Conservation (phyloP, 768 basidiomycete species). For the Chalciporus chontae region DNA sequence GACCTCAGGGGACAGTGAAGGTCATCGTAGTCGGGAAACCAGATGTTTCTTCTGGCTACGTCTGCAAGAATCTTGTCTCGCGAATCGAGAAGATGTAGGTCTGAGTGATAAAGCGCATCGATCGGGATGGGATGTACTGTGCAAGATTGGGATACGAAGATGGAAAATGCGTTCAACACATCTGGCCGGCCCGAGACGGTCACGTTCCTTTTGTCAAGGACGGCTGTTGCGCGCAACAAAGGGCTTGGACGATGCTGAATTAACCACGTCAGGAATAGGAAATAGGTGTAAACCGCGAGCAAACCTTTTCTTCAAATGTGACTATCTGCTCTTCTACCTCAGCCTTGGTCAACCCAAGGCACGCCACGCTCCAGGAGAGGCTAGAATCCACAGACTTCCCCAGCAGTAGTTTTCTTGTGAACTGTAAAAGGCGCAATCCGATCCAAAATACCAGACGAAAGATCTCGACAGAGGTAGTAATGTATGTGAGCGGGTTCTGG, state of each 20-base stretch:
- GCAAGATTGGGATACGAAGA: conserved; percentile 33
- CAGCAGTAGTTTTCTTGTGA: conserved; percentile 23
- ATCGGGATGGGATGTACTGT: conserved; percentile 43
- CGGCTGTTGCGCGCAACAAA: conserved; percentile 46
- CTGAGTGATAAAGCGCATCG: conserved; percentile 53
- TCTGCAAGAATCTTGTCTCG: conserved; percentile 45
- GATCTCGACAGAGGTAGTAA: conserved; percentile 42
- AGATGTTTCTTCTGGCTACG: conserved; percentile 39
- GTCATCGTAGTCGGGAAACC: conserved; percentile 47
- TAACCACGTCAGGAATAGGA: neutral
- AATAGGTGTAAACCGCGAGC: neutral
- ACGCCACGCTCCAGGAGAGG: conserved; percentile 46
- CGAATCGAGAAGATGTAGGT: conserved; percentile 20
- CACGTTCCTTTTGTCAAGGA: conserved; percentile 44
- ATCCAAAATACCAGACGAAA: conserved; percentile 54
- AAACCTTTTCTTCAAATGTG: conserved; percentile 22
- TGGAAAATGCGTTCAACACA: conserved; percentile 41
- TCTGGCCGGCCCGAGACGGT: conserved; percentile 61
- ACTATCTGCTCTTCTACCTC: conserved; percentile 25
- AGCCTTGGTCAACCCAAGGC: conserved; percentile 31
- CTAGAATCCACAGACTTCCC: conserved; percentile 18
- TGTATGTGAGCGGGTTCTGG: conserved; percentile 35
- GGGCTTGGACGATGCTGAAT: conserved; percentile 15
- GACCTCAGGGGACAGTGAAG: conserved; percentile 48
- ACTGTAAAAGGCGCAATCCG: conserved; percentile 39